Evolutionary conservation across 257 asterid species (phyloP), one percentile per base, ranked within the genome.

Genomic region (Mitragyna speciosa): DNA sequence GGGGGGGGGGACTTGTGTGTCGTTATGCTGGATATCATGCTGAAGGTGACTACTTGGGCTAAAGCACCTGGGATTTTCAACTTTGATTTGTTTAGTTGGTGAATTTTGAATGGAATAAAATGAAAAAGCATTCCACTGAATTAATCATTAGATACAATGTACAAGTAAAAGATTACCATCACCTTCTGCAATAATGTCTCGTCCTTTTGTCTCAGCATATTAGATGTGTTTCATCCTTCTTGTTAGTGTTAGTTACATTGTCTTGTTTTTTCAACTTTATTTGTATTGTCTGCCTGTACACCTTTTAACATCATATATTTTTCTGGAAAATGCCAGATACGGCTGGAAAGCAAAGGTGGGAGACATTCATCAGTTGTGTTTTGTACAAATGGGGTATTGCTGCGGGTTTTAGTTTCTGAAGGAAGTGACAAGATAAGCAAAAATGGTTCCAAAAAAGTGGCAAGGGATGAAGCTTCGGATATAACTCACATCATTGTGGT

Each of bases 401-500:
- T 95, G 89, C 88, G 94, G 87, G 86, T 93, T 86, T 88, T 95
- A 66, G 89, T 91, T 54, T 81, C 85, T 72, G 78, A 70, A 81
- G 90, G 91, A 78, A 78, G 82, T 70, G 80, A 87, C 81, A 81
- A 51, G 82, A 72, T 36, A 9, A 86, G 81, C 81, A 79, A 78
- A 78, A 80, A 82, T 76, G 77, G 85, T 78, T 82, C 87, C 4
- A 79, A 84, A 78, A 87, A 76, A 76, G 77, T 14, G 80, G 72
- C 56, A 69, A 86, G 65, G 81, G 77, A 83, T 77, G 80, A 73
- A 41, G n/a, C 89, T 78, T 85, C 93, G 47, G 94, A 85, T 70
- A 85, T 95, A 52, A 93, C 97, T 84, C 98, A 93, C 87, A 92
- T 95, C 78, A 84, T 95, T 87, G 98, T 95, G 99, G 99, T 95